A percentile compares a stretch with the other conserved stretches of the same genome.
These are phyloP conservation scores for Scenedesmus sp. DNA, from an alignment of 163 green algal genomes.

Conservation along the genomic window DNA sequence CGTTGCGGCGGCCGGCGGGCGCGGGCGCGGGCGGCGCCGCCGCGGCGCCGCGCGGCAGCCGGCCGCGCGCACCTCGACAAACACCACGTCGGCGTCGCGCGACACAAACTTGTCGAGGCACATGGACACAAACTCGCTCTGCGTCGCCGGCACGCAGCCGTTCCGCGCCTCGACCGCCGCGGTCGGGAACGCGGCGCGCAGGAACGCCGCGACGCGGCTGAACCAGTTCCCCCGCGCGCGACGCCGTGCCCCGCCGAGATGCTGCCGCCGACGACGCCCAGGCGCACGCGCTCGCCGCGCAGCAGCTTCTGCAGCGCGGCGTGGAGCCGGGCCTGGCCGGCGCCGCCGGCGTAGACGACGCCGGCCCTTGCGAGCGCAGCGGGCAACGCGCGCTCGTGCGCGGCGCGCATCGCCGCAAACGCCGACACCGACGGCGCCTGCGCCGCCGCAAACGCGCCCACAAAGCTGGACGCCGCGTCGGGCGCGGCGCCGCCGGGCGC, in stretches of 20 bases:
- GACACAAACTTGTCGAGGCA: constrained; percentile 30
- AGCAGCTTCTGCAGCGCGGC: constrained; percentile 9
- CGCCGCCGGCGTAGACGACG: neutral
- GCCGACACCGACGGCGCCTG: neutral
- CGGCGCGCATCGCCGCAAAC: neutral
- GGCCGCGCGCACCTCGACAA: constrained; percentile 32
- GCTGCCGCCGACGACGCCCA: constrained; percentile 16
- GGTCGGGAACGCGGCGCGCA: constrained; percentile 3
- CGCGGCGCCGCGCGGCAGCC: no score
- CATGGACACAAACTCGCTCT: constrained; percentile 5
- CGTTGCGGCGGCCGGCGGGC: no score
- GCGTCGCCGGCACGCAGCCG: neutral
- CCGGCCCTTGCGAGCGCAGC: neutral
- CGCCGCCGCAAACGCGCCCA: neutral
- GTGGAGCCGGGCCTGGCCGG: neutral
- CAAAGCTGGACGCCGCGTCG: neutral
- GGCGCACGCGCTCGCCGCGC: neutral
- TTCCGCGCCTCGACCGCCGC: constrained; percentile 3
- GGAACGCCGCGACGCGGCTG: neutral
- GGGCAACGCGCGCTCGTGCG: neutral
- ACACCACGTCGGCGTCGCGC: constrained; percentile 9
- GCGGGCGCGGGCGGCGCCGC: no score
- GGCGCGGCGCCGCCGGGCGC: no score
- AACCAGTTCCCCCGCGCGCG: constrained; percentile 23
- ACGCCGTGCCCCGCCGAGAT: neutral